Evolutionary conservation across 2,329 filamentous ascomycete species (phyloP).

Genomic region (Karstenula rhodostoma): DNA sequence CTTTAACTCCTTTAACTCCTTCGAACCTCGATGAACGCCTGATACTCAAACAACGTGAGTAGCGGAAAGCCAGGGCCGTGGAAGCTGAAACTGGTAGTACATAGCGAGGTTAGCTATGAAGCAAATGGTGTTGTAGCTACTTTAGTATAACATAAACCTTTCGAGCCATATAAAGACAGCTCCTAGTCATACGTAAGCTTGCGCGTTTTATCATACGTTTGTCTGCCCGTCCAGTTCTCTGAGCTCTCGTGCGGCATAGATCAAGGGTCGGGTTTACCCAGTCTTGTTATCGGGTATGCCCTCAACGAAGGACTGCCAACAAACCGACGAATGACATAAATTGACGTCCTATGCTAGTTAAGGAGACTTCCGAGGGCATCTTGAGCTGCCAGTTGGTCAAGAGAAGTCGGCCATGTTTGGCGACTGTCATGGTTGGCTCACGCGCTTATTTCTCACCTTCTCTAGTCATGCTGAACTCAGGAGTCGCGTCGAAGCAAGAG

Average conservation of each 20-base stretch:
- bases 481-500: neutral
- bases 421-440: no score
- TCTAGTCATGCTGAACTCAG: neutral
- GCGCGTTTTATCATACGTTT: neutral
- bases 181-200: neutral
- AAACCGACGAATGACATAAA: neutral
- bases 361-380: neutral
- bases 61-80: neutral
- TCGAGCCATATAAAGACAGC: neutral
- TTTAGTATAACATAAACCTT: neutral
- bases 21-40: no score
- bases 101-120: neutral
- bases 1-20: no score
- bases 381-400: neutral
- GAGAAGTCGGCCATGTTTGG: neutral
- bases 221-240: neutral
- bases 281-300: neutral
- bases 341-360: neutral
- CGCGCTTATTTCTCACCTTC: neutral
- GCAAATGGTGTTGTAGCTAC: neutral
- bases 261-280: neutral
- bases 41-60: no score
- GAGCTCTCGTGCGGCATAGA: neutral
- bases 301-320: neutral
- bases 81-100: slow-evolving; percentile 3